phyloP scores from a whole-genome alignment of 2,329 filamentous ascomycete species.

The Cladosporium austrohemisphaericum region DNA sequence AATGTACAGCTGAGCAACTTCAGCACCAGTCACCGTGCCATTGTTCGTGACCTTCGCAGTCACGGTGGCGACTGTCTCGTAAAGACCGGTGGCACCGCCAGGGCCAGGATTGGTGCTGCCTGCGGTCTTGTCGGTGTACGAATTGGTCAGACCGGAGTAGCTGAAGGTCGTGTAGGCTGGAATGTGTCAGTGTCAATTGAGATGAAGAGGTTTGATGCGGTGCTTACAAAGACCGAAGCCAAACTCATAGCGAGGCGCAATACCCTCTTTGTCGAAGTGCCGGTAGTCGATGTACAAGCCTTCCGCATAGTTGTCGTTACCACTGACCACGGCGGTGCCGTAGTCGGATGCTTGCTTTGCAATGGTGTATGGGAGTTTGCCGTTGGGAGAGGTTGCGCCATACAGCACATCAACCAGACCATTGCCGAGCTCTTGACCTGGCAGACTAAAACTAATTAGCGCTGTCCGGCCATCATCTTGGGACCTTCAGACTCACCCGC shows the following conservation, averaged over 20 bases:
- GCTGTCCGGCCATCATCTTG: neutral
- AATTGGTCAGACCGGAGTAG: constrained; percentile 25
- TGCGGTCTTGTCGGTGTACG: constrained; percentile 15
- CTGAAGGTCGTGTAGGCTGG: constrained; percentile 39
- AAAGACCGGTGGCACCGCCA: constrained; percentile 59
- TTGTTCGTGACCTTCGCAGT: constrained; percentile 48
- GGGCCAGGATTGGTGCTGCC: constrained; percentile 38
- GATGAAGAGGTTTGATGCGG: neutral
- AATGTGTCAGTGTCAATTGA: neutral
- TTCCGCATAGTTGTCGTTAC: constrained; percentile 73
- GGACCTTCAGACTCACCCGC: constrained; percentile 26
- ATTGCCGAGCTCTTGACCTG: constrained; percentile 41
- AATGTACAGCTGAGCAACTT: constrained; percentile 44
- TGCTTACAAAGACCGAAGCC: constrained; percentile 63
- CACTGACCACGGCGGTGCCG: constrained; percentile 3
- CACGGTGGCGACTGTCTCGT: constrained; percentile 55
- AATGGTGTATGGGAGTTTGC: constrained; percentile 48
- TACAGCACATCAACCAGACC: constrained; percentile 39
- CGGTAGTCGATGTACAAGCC: constrained; percentile 84
- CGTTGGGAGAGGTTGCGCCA: constrained; percentile 38
- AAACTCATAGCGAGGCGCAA: constrained; percentile 75
- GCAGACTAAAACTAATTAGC: constrained; percentile 22
- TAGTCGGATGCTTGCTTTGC: constrained; percentile 22
- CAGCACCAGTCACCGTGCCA: constrained; percentile 44
- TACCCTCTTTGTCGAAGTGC: constrained; percentile 70